Evolutionary conservation across 164 flowering plant species (phyloP).

Genomic region (Magnolia sinica): DNA sequence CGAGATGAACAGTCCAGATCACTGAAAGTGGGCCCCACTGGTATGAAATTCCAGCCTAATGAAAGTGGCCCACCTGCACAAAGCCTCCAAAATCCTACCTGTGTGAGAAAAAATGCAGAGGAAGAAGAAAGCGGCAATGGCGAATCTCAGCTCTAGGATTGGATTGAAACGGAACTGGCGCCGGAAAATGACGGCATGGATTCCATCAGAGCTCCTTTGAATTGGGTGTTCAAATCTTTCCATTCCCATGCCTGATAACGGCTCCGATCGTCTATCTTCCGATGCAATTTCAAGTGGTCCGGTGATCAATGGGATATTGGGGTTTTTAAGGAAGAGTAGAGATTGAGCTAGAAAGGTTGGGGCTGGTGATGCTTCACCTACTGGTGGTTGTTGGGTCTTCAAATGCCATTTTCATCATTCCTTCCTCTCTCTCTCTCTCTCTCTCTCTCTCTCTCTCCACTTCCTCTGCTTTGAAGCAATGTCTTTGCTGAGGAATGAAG

Average conservation of each 20-base stretch:
- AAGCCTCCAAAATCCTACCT: constrained; percentile 25
- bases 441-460: neutral
- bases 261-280: neutral
- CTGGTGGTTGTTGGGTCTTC: constrained; percentile 40
- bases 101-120: constrained; percentile 29
- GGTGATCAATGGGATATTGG: neutral
- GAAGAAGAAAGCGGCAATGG: constrained; percentile 21
- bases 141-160: constrained; percentile 26
- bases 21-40: neutral
- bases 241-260: constrained; percentile 10
- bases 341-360: constrained; percentile 7
- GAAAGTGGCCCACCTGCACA: neutral
- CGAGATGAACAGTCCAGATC: neutral
- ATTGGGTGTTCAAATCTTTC: constrained; percentile 4
- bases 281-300: neutral
- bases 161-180: neutral
- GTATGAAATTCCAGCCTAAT: neutral
- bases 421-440: neutral
- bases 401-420: constrained; percentile 4
- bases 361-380: constrained; percentile 40
- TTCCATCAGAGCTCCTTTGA: constrained; percentile 2
- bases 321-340: constrained; percentile 17
- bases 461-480: constrained; percentile 60
- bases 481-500: constrained; percentile 17
- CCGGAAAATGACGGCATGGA: neutral